Base-by-base conservation (phyloP, 2,329 filamentous ascomycete species). In the Lasiodiplodia citricola region DNA sequence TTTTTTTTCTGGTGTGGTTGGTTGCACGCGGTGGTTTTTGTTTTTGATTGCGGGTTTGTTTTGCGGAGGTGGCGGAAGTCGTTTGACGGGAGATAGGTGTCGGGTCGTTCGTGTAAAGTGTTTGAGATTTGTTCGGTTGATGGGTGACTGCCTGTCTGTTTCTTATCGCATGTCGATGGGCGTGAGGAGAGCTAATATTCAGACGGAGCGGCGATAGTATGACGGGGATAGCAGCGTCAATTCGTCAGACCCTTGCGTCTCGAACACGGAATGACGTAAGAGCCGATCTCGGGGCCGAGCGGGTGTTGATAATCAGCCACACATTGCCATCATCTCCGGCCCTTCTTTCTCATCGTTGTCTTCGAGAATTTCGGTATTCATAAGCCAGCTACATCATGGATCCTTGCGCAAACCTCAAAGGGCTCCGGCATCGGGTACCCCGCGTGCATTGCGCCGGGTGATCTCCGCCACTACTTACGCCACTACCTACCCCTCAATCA, bases 201-300 rank as follows among this genome's bases (percentile, higher is more conserved):
- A 31, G 16, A 4, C 4, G 6, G 14, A 1, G 5, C 18, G 16
- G 58, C 8, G 58, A 44, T 18, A 44, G 47, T 21, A 10, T 21
- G 52, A 23, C 50, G 50, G 21, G 7, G 50, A 52, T 52, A 31
- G 52, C 10, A 54, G 21, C 16, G 25, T 3, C 11, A 28, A 51
- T 63, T 63, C 38, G 60, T 64, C n/a, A 64, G 60, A 64, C 11
- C 14, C 44, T 21, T 11, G 60, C 44, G 47, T 25, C 66, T 62
- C 55, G 56, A 68, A n/a, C 66, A 21, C 66, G 55, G 23, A 47
- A 55, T 68, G 66, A 63, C 66, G 66, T 68, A 68, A 62, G 66
- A 28, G 47, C 57, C 66, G 55, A 60, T 52, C 47, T 56, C 57
- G 66, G 66, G 38, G 14, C 38, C 62, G 50, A 64, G 41, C 18